These are phyloP conservation scores for Rhynchosporium agropyri DNA, from an alignment of 2,329 filamentous ascomycete species.

Conservation along the genomic window DNA sequence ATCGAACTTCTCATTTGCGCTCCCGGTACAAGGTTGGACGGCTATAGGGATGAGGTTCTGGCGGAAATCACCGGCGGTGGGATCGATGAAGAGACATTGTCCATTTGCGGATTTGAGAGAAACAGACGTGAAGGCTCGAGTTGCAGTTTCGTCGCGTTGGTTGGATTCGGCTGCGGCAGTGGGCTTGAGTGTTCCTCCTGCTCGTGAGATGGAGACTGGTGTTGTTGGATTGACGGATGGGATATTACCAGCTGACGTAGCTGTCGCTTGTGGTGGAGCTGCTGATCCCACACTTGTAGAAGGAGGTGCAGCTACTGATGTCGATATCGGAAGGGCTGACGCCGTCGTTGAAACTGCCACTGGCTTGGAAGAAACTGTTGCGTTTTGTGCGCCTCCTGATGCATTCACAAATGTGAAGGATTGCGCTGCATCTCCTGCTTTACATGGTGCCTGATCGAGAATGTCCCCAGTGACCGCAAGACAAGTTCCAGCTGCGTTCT, in stretches of 20 bases:
- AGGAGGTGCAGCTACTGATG: constrained; percentile 14
- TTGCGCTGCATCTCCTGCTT: constrained; percentile 47
- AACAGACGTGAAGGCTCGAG: constrained; percentile 45
- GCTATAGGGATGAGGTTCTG: constrained; percentile 50
- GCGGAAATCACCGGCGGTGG: constrained; percentile 50
- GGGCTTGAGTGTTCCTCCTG: constrained; percentile 53
- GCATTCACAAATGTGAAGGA: constrained; percentile 45
- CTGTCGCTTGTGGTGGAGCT: background rate
- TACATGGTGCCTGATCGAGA: constrained; percentile 50
- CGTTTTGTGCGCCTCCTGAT: background rate
- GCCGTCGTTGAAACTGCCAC: constrained; percentile 1
- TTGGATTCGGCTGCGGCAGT: constrained; percentile 53
- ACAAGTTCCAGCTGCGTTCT: constrained; percentile 51
- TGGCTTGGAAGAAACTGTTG: background rate
- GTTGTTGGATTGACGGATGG: constrained; percentile 44
- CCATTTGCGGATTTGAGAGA: constrained; percentile 48
- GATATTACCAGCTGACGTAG: constrained; percentile 7
- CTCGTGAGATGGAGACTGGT: constrained; percentile 53
- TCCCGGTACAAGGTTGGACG: constrained; percentile 45
- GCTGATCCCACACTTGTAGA: background rate
- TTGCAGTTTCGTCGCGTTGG: constrained; percentile 46
- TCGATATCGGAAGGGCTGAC: constrained; percentile 7
- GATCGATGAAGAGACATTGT: constrained; percentile 49
- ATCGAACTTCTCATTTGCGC: constrained; percentile 48
- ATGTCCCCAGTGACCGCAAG: constrained; percentile 48